Evolutionary conservation across 106 monocot species (phyloP).

Genomic region (Acorus gramineus): DNA sequence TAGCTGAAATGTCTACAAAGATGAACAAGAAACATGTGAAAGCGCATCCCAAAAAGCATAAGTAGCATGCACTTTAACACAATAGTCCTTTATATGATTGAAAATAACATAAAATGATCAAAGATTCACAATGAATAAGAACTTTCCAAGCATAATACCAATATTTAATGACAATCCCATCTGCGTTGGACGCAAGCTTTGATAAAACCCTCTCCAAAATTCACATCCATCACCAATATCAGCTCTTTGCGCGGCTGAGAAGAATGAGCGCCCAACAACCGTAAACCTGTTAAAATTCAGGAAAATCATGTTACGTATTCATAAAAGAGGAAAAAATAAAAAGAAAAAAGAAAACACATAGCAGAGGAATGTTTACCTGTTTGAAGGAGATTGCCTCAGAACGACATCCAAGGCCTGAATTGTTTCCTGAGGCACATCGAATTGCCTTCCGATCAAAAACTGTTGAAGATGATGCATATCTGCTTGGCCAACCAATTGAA

Average conservation of each 20-base stretch:
- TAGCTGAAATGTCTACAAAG: slow-evolving; percentile 45
- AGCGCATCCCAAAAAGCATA: background rate
- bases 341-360: background rate
- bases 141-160: slow-evolving; percentile 20
- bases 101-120: background rate
- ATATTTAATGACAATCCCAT: slow-evolving; percentile 70
- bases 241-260: slow-evolving; percentile 10
- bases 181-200: slow-evolving; percentile 75
- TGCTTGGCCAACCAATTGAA: background rate
- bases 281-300: slow-evolving; percentile 21
- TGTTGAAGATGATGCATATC: slow-evolving; percentile 6
- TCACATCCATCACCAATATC: slow-evolving; percentile 61
- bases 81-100: background rate
- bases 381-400: slow-evolving; percentile 1
- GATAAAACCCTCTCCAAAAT: slow-evolving; percentile 78
- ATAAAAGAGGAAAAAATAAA: background rate
- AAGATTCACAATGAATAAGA: background rate
- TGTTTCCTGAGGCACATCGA: slow-evolving; percentile 6
- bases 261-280: slow-evolving; percentile 39
- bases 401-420: slow-evolving; percentile 17
- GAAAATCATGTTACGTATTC: background rate
- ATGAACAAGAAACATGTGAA: background rate
- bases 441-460: background rate
- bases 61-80: background rate
- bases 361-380: background rate